These are phyloP conservation scores for Epichloe aotearoae DNA, from an alignment of 2,329 filamentous ascomycete species.

Conservation along the genomic window DNA sequence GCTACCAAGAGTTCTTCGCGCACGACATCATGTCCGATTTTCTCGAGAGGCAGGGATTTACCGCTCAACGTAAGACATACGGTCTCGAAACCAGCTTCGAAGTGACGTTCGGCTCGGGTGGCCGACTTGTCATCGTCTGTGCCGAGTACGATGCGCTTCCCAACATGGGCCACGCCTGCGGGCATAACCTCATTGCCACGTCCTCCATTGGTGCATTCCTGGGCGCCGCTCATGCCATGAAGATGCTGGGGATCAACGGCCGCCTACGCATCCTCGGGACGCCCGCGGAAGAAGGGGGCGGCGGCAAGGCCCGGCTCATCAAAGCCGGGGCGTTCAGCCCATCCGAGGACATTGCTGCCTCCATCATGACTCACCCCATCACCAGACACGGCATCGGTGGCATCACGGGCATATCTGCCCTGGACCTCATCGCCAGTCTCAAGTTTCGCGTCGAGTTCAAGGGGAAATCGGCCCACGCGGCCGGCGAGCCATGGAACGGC, in stretches of 20 bases:
- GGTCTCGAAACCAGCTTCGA: constrained; percentile 21
- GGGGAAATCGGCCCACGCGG: constrained; percentile 24
- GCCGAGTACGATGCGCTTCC: constrained; percentile 33
- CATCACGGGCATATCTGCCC: background rate
- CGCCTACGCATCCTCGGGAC: constrained; percentile 27
- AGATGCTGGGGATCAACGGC: constrained; percentile 15
- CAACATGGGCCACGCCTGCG: constrained; percentile 30
- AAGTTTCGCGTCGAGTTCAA: constrained; percentile 16
- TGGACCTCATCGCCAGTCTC: constrained; percentile 3
- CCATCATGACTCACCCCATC: constrained; percentile 17
- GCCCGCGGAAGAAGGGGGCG: constrained; percentile 29
- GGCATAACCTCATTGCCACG: constrained; percentile 31
- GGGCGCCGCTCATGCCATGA: constrained; percentile 20
- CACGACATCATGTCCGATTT: constrained; percentile 13
- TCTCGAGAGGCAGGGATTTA: constrained; percentile 12
- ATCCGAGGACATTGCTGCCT: constrained; percentile 10
- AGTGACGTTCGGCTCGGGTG: constrained; percentile 15
- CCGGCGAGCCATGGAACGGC: constrained; percentile 23
- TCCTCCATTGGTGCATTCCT: constrained; percentile 26
- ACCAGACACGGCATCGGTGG: background rate
- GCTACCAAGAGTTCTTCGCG: constrained; percentile 16
- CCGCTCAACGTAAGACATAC: constrained; percentile 18
- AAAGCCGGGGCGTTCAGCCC: constrained; percentile 12
- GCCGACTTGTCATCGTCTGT: constrained; percentile 20
- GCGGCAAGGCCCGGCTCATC: constrained; percentile 21